Conservation (phyloP, 257 asterid genomes). For the Ocimum tenuiflorum region DNA sequence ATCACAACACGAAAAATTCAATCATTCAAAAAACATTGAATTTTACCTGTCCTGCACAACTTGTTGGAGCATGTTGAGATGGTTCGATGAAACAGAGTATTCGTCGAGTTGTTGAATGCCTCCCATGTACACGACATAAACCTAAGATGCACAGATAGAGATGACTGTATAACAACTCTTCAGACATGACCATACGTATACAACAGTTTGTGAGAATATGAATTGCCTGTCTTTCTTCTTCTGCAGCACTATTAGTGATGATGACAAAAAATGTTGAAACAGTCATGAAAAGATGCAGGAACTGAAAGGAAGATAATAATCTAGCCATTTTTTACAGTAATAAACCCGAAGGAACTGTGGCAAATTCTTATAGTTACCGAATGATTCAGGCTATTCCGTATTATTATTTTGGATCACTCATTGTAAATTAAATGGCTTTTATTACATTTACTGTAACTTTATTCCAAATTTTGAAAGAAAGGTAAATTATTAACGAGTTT, state of each 20-base stretch:
- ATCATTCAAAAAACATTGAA: background rate
- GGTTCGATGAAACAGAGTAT: background rate
- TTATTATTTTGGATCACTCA: background rate
- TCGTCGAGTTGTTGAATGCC: background rate
- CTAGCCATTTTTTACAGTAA: background rate
- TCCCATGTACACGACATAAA: constrained; percentile 27
- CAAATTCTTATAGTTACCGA: background rate
- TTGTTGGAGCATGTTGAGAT: constrained; percentile 12
- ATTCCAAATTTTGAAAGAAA: too few relatives aligned
- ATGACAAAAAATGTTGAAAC: background rate
- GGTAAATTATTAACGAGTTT: too few relatives aligned
- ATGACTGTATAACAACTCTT: background rate
- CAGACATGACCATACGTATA: background rate
- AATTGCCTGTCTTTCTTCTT: constrained; percentile 11
- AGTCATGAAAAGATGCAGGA: background rate
- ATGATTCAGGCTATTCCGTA: background rate
- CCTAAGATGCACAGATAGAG: background rate
- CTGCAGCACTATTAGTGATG: constrained; percentile 2
- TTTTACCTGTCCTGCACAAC: constrained; percentile 14
- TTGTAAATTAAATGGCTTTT: background rate
- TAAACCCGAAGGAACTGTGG: background rate
- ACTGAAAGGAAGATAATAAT: background rate
- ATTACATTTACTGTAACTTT: background rate
- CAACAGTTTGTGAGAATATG: background rate
- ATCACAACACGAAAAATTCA: too few relatives aligned